Evolutionary conservation across 2,329 filamentous ascomycete genomes (phyloP).

Genomic region (Cladophialophora psammophila): DNA sequence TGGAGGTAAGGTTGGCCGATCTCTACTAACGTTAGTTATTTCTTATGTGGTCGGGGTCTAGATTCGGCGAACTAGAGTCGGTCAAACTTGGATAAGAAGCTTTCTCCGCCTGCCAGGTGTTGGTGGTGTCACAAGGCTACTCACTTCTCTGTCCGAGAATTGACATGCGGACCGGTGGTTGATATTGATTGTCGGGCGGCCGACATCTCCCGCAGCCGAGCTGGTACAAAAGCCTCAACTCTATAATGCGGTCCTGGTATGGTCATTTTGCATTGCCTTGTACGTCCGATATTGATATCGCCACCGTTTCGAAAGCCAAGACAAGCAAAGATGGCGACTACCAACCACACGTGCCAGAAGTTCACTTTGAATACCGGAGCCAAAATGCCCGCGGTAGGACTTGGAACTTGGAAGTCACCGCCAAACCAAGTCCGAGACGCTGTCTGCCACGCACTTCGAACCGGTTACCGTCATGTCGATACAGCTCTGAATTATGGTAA

Average conservation of each 20-base stretch:
- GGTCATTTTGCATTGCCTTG: neutral
- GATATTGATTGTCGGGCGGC: neutral
- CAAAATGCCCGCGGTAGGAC: slow-evolving; percentile 43
- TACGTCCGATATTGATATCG: neutral
- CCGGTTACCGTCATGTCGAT: slow-evolving; percentile 63
- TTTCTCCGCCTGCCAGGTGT: neutral
- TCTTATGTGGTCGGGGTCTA: neutral
- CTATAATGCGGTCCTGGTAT: slow-evolving; percentile 13
- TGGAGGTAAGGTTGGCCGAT: slow-evolving; percentile 26
- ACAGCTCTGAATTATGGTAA: slow-evolving; percentile 67
- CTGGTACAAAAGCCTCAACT: slow-evolving; percentile 17
- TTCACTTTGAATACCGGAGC: slow-evolving; percentile 44
- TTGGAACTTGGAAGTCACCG: slow-evolving; percentile 43
- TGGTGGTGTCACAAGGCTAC: slow-evolving; percentile 5
- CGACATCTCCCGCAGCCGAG: neutral
- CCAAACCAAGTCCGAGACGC: slow-evolving; percentile 43
- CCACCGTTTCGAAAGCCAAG: neutral
- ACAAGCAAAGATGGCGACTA: slow-evolving; percentile 21
- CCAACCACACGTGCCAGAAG: slow-evolving; percentile 29
- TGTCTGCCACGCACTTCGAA: slow-evolving; percentile 58
- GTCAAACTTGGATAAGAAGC: neutral
- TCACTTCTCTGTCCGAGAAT: neutral
- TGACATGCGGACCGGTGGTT: neutral
- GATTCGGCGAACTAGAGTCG: slow-evolving; percentile 1
- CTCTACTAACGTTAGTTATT: slow-evolving; percentile 1